Conservation (phyloP, 2,329 filamentous ascomycete species). For the Ciborinia camelliae region DNA sequence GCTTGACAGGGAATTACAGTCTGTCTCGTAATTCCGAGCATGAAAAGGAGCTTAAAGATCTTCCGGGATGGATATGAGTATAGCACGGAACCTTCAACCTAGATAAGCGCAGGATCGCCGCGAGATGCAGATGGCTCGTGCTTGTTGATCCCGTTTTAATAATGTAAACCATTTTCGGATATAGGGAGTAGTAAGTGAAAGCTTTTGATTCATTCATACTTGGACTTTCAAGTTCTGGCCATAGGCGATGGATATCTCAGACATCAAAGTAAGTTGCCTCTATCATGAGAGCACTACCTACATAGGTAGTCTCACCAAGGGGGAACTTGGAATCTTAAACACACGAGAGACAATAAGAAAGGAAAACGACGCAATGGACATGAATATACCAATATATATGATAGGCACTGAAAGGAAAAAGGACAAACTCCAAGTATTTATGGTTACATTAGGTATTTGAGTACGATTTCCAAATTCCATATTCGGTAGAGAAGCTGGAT, state of each 20-base stretch:
- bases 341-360: not conserved
- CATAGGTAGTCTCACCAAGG: too few species aligned
- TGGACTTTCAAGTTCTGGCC: conserved; percentile 7
- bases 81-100: conserved; percentile 8
- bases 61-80: conserved; percentile 12
- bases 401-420: too few species aligned
- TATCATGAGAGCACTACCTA: not conserved
- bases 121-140: conserved; percentile 17
- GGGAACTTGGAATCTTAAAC: not conserved
- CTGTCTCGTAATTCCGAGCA: not conserved
- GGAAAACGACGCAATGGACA: too few species aligned
- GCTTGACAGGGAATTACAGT: not conserved
- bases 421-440: too few species aligned
- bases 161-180: not conserved
- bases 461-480: not conserved
- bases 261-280: not conserved
- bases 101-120: conserved; percentile 13
- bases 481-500: not conserved
- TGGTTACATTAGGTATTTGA: too few species aligned
- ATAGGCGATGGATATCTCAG: not conserved
- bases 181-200: too few species aligned
- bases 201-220: not conserved
- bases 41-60: conserved; percentile 6
- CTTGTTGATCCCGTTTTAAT: conserved; percentile 11
- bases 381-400: not conserved